These are phyloP conservation scores for Trichoderma aggressivum DNA, from an alignment of 2,329 filamentous ascomycete species.

Conservation along the genomic window DNA sequence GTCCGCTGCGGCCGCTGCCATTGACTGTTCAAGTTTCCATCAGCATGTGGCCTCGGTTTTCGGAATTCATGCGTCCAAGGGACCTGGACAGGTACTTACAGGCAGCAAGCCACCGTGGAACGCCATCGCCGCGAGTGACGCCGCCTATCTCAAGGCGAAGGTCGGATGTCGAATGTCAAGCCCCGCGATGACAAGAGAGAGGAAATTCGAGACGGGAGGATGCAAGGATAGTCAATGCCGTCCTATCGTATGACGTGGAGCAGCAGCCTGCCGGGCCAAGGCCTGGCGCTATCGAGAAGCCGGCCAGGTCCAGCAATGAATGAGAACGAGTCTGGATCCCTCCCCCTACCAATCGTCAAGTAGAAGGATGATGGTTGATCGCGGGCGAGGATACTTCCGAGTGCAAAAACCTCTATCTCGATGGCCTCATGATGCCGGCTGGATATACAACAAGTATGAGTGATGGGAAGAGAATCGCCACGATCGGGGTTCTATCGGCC, in stretches of 20 bases:
- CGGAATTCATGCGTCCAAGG: neutral
- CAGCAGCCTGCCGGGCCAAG: slow-evolving; percentile 14
- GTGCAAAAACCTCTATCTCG: slow-evolving; percentile 17
- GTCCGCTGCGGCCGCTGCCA: slow-evolving; percentile 43
- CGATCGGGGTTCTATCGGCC: slow-evolving; percentile 4
- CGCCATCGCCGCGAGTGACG: slow-evolving; percentile 11
- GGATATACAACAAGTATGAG: neutral
- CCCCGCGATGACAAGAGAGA: neutral
- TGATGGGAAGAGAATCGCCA: slow-evolving; percentile 17
- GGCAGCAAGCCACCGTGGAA: slow-evolving; percentile 26
- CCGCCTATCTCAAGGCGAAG: slow-evolving; percentile 11
- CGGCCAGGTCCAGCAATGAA: slow-evolving; percentile 1
- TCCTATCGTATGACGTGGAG: slow-evolving; percentile 17
- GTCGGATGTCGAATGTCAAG: neutral
- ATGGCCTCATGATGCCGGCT: slow-evolving; percentile 22
- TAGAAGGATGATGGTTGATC: neutral
- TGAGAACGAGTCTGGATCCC: neutral
- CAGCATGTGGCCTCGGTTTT: neutral
- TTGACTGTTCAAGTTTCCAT: slow-evolving; percentile 18
- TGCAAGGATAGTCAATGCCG: neutral
- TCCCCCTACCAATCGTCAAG: neutral
- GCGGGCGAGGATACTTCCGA: neutral
- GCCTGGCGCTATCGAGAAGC: slow-evolving; percentile 5
- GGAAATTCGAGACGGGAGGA: neutral
- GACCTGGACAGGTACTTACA: slow-evolving; percentile 10